Conservation (phyloP, 192 early-diverging fungal genomes). For the Coemansia sp. region DNA sequence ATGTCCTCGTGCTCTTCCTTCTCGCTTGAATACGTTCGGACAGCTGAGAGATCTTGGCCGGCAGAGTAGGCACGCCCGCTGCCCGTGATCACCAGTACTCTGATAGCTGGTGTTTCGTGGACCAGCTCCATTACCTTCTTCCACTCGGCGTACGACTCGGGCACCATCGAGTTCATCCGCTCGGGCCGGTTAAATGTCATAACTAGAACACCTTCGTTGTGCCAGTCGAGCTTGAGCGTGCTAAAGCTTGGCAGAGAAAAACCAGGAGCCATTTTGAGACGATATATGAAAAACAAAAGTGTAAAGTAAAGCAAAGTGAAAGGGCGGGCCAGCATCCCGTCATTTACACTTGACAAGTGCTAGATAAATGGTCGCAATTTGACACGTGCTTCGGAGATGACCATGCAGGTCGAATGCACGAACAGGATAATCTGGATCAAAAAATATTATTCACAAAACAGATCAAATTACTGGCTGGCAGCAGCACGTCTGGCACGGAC, state of each 20-base stretch:
- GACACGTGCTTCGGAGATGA: not conserved
- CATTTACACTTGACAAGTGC: no score
- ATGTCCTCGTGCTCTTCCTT: slow-evolving; percentile 9
- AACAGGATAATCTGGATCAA: no score
- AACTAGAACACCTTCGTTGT: slow-evolving; percentile 58
- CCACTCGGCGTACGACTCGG: slow-evolving; percentile 62
- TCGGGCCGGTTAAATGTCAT: slow-evolving; percentile 64
- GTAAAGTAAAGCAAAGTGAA: not conserved
- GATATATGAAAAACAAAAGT: not conserved
- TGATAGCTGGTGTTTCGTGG: slow-evolving; percentile 45
- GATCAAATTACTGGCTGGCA: not conserved
- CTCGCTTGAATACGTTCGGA: slow-evolving; percentile 18
- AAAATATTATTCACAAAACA: not conserved
- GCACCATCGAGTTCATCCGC: slow-evolving; percentile 58
- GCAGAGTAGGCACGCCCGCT: slow-evolving; percentile 62
- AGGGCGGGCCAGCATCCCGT: not conserved
- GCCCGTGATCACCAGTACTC: slow-evolving; percentile 63
- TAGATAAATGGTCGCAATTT: not conserved
- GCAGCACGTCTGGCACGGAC: slow-evolving; percentile 59
- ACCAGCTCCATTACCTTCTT: slow-evolving; percentile 58
- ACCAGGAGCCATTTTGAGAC: not conserved
- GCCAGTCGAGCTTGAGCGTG: slow-evolving; percentile 16
- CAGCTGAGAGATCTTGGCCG: slow-evolving; percentile 57
- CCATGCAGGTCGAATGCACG: no score
- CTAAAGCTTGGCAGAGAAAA: slow-evolving; percentile 9